Evolutionary conservation across 768 basidiomycete species (phyloP).

Genomic region (Boletus reticuloceps): DNA sequence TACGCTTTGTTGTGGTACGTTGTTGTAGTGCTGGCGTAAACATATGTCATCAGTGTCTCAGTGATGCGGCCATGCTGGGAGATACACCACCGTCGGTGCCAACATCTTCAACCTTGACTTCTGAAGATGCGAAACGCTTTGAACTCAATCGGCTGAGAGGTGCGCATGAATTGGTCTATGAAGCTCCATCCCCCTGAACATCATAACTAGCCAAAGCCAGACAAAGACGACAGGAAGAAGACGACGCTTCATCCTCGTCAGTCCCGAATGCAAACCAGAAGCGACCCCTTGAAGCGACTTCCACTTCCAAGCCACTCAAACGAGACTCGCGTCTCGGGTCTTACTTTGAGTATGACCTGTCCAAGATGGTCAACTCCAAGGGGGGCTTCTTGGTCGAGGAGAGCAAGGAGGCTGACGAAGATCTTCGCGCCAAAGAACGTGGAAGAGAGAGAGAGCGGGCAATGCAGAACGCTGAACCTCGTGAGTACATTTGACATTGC

Average conservation of each 20-base stretch:
- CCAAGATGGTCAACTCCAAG: slow-evolving; percentile 95
- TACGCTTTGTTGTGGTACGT: too few relatives aligned
- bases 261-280: slow-evolving; percentile 67
- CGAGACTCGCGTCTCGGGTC: slow-evolving; percentile 80
- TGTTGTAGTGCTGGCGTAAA: slow-evolving; percentile 1
- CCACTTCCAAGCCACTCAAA: slow-evolving; percentile 57
- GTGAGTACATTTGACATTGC: slow-evolving; percentile 35
- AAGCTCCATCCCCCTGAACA: not conserved
- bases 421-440: slow-evolving; percentile 71
- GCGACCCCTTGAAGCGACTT: slow-evolving; percentile 58
- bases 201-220: slow-evolving; percentile 62
- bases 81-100: slow-evolving; percentile 6
- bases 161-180: slow-evolving; percentile 20
- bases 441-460: slow-evolving; percentile 78
- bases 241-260: slow-evolving; percentile 44
- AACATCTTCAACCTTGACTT: slow-evolving; percentile 40
- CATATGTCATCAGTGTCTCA: slow-evolving; percentile 15
- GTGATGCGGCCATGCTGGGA: slow-evolving; percentile 4
- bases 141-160: slow-evolving; percentile 82
- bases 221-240: slow-evolving; percentile 64
- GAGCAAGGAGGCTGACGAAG: slow-evolving; percentile 76
- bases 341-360: slow-evolving; percentile 96
- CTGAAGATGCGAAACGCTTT: slow-evolving; percentile 68
- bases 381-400: slow-evolving; percentile 95
- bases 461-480: slow-evolving; percentile 70